A percentile compares a stretch with the other conserved stretches of the same genome.
These are phyloP conservation scores for Rhypophila decipiens DNA, from an alignment of 495 filamentous ascomycete species.

Conservation along the genomic window DNA sequence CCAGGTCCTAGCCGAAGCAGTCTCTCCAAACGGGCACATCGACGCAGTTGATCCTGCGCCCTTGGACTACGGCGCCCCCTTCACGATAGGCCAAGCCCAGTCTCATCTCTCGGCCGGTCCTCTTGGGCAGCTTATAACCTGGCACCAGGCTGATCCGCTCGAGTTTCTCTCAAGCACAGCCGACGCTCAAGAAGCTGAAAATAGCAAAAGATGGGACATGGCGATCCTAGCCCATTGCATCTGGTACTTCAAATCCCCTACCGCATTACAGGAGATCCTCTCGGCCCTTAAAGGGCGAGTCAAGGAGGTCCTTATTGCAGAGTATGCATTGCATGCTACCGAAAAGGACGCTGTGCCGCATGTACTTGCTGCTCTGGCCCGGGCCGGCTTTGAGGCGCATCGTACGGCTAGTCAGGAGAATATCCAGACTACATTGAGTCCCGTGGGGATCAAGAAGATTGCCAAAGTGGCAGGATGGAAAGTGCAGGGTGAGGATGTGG, in stretches of 20 bases:
- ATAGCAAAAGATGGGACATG: conserved; percentile 37
- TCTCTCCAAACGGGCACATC: conserved; percentile 36
- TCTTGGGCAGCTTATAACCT: conserved; percentile 35
- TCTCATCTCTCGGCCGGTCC: conserved; percentile 26
- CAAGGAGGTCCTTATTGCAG: conserved; percentile 28
- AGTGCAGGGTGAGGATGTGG: conserved; percentile 21
- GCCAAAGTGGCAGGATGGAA: conserved; percentile 19
- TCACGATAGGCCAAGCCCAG: conserved; percentile 24
- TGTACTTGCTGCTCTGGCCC: conserved; percentile 37
- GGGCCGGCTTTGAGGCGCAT: conserved; percentile 15
- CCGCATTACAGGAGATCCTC: conserved; percentile 26
- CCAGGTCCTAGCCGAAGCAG: conserved; percentile 37
- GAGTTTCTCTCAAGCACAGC: conserved; percentile 17
- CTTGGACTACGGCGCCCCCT: conserved; percentile 40
- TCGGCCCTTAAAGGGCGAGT: conserved; percentile 24
- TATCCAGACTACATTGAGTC: conserved; percentile 12
- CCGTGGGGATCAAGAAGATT: conserved; percentile 10
- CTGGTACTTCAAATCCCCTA: conserved; percentile 41
- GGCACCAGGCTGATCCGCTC: conserved; percentile 27
- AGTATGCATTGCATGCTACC: conserved; percentile 29
- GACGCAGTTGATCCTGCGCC: conserved; percentile 44
- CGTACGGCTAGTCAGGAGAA: conserved; percentile 11
- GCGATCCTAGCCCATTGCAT: conserved; percentile 43
- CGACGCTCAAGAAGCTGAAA: conserved; percentile 9
- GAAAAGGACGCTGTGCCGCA: conserved; percentile 29